Evolutionary conservation across 495 filamentous ascomycete species (phyloP).

Genomic region (Penicillium herquei): DNA sequence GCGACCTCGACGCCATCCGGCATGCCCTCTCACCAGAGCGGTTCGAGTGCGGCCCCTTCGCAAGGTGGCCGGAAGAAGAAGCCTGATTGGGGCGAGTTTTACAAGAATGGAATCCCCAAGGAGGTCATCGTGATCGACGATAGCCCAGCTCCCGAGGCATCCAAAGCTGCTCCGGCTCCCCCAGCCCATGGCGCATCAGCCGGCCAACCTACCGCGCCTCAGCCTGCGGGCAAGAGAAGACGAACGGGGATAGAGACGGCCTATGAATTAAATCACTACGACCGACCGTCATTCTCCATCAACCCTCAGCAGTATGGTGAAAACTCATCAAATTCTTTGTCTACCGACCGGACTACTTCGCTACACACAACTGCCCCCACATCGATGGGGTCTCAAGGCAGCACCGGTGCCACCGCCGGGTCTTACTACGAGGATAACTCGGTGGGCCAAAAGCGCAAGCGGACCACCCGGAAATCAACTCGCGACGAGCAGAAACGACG

Average conservation of each 20-base stretch:
- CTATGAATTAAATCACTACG: constrained; percentile 64
- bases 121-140: constrained; percentile 97
- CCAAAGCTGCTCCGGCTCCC: constrained; percentile 30
- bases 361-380: constrained; percentile 87
- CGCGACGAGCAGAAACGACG: constrained; percentile 77
- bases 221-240: constrained; percentile 63
- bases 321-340: constrained; percentile 67
- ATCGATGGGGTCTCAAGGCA: constrained; percentile 76
- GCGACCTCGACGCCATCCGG: constrained; percentile 35
- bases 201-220: constrained; percentile 26
- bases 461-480: constrained; percentile 71
- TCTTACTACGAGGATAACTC: constrained; percentile 54
- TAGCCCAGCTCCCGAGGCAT: constrained; percentile 66
- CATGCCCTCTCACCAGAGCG: constrained; percentile 31
- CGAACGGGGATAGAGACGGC: constrained; percentile 60
- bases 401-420: constrained; percentile 55
- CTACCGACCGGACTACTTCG: constrained; percentile 84
- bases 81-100: constrained; percentile 87
- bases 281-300: constrained; percentile 63
- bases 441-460: constrained; percentile 81
- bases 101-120: constrained; percentile 87
- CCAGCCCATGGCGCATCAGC: constrained; percentile 13
- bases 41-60: constrained; percentile 39
- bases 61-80: constrained; percentile 57
- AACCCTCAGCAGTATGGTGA: constrained; percentile 66